phyloP scores from a whole-genome alignment of 441 rosid species.

The Arabidopsis lyrata region DNA sequence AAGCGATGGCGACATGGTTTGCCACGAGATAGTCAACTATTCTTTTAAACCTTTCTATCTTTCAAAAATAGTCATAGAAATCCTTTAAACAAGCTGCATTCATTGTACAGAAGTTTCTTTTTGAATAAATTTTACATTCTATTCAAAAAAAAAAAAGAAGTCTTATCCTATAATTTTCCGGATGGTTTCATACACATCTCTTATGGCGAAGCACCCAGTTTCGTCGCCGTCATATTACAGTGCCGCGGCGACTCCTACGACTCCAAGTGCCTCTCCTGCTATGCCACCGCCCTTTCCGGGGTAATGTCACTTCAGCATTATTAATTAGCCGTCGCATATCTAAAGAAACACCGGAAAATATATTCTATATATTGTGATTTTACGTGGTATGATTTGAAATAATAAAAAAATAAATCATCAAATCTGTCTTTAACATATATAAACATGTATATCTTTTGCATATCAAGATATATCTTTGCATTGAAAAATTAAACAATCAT shows the following conservation, averaged over 20 bases:
- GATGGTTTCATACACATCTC: constrained; percentile 7
- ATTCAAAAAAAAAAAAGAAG: too few species aligned
- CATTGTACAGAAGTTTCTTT: too few species aligned
- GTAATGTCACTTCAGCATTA: constrained; percentile 7
- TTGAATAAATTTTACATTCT: too few species aligned
- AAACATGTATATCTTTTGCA: background rate
- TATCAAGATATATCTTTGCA: too few species aligned
- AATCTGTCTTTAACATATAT: background rate
- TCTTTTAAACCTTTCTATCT: too few species aligned
- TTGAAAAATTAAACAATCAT: background rate
- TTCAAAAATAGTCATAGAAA: too few species aligned
- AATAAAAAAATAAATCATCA: background rate
- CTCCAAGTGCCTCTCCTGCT: constrained; percentile 5
- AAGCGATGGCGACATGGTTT: too few species aligned
- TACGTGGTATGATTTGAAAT: background rate
- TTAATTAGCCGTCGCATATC: background rate
- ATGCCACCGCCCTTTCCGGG: background rate
- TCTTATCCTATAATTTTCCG: background rate
- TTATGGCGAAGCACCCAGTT: background rate
- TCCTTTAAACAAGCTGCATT: too few species aligned
- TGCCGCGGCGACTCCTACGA: background rate
- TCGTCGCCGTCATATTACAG: background rate
- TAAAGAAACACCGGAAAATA: background rate
- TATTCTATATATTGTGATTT: background rate
- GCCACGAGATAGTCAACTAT: too few species aligned